Percentiles rank a stretch among this genome's conserved stretches.
Conservation (phyloP, 306 rosid species). For the Prosopis cineraria region DNA sequence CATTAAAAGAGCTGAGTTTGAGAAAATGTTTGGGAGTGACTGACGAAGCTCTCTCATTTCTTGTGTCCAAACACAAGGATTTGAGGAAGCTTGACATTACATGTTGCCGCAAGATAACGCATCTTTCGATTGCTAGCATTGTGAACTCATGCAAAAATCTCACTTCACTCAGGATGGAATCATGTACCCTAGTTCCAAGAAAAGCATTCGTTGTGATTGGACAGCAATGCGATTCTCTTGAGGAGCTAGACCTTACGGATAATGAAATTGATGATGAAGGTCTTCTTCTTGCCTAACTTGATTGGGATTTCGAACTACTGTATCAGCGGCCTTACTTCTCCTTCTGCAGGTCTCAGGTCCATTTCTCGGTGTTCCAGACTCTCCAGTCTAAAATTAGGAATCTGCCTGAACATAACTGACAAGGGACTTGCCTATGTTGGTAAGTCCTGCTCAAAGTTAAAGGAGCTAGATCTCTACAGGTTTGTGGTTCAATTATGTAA, state of each 20-base stretch:
- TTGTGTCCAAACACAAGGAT: slow-evolving; percentile 75
- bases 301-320: slow-evolving; percentile 13
- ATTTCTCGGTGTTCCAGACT: slow-evolving; percentile 73
- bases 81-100: slow-evolving; percentile 91
- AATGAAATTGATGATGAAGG: slow-evolving; percentile 94
- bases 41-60: slow-evolving; percentile 70
- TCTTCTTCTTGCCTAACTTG: slow-evolving; percentile 30
- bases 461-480: slow-evolving; percentile 94
- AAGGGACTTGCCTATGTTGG: slow-evolving; percentile 72
- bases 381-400: slow-evolving; percentile 74
- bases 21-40: slow-evolving; percentile 89
- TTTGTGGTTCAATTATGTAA: slow-evolving; percentile 38
- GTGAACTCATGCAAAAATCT: slow-evolving; percentile 68
- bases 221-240: slow-evolving; percentile 60
- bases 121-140: slow-evolving; percentile 63
- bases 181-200: slow-evolving; percentile 72
- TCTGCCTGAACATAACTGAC: slow-evolving; percentile 87
- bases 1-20: slow-evolving; percentile 76
- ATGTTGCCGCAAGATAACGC: slow-evolving; percentile 86
- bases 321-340: slow-evolving; percentile 35
- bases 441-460: slow-evolving; percentile 66
- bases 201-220: slow-evolving; percentile 80
- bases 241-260: slow-evolving; percentile 91
- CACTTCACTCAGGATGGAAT: slow-evolving; percentile 88
- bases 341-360: slow-evolving; percentile 66